Conservation (phyloP, 176 grass and related monocot species). For the Carex littledalei region DNA sequence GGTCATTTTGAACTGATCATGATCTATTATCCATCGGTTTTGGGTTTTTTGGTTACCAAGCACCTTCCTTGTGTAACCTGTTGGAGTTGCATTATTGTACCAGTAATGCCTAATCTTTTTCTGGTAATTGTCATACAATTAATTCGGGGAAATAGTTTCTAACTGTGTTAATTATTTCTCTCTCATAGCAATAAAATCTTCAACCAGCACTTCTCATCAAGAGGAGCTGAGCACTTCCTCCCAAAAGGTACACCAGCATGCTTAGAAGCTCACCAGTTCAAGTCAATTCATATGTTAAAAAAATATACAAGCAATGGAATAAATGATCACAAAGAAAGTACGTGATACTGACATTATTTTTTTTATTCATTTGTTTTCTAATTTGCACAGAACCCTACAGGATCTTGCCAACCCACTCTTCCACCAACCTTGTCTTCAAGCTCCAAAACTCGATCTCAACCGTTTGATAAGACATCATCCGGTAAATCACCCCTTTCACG, state of each 20-base stretch:
- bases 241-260: neutral
- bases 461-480: neutral
- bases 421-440: neutral
- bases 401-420: neutral
- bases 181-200: neutral
- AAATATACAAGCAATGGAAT: neutral
- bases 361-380: neutral
- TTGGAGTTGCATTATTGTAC: neutral
- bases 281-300: neutral
- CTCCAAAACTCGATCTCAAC: neutral
- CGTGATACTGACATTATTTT: neutral
- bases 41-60: neutral
- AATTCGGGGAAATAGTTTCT: neutral
- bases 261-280: neutral
- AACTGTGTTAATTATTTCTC: neutral
- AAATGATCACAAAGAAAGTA: neutral
- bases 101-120: neutral
- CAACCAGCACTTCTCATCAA: neutral
- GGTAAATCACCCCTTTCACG: constrained; percentile 14
- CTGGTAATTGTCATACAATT: neutral
- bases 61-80: neutral
- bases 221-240: neutral
- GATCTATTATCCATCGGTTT: neutral
- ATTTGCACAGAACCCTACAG: neutral
- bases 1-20: neutral